These are phyloP conservation scores for Debaryomyces sp. DNA, from an alignment of 1,139 yeast genomes.

Conservation along the genomic window DNA sequence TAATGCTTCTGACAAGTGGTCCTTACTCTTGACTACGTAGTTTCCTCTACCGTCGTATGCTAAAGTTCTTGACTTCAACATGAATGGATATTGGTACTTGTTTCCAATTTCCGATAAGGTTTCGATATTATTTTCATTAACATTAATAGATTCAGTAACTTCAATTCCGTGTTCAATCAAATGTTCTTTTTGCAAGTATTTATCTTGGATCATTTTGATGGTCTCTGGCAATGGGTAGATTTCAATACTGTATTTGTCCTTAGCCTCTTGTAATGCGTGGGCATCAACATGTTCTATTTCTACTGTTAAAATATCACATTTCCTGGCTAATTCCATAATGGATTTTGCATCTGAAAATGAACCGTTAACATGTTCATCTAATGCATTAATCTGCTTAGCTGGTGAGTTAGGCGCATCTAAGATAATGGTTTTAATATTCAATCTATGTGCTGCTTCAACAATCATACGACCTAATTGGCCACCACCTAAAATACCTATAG, in stretches of 20 bases:
- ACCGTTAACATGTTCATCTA: conserved; percentile 78
- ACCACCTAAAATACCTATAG: conserved; percentile 93
- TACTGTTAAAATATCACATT: conserved; percentile 85
- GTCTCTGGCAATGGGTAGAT: conserved; percentile 94
- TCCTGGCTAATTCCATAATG: conserved; percentile 72
- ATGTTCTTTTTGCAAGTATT: conserved; percentile 83
- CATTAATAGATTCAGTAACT: conserved; percentile 72
- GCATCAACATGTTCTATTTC: conserved; percentile 98
- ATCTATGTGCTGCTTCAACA: conserved; percentile 93
- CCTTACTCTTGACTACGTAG: conserved; percentile 70
- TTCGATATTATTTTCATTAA: conserved; percentile 48
- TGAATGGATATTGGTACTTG: conserved; percentile 78
- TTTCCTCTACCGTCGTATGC: conserved; percentile 99
- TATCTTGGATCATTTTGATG: conserved; percentile 87
- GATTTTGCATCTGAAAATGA: conserved; percentile 80
- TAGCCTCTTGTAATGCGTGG: conserved; percentile 67
- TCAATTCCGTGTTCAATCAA: conserved; percentile 66
- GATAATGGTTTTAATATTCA: conserved; percentile 80
- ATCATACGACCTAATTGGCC: conserved; percentile 99
- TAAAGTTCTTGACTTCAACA: conserved; percentile 87
- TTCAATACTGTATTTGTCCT: conserved; percentile 55
- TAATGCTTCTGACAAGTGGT: conserved; percentile 61
- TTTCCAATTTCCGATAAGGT: conserved; percentile 61
- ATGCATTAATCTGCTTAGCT: conserved; percentile 90
- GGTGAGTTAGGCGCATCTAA: conserved; percentile 86